Percentiles rank a stretch among this genome's conserved stretches.
phyloP scores from a whole-genome alignment of 768 basidiomycete genomes.

The Amanita phalloides region DNA sequence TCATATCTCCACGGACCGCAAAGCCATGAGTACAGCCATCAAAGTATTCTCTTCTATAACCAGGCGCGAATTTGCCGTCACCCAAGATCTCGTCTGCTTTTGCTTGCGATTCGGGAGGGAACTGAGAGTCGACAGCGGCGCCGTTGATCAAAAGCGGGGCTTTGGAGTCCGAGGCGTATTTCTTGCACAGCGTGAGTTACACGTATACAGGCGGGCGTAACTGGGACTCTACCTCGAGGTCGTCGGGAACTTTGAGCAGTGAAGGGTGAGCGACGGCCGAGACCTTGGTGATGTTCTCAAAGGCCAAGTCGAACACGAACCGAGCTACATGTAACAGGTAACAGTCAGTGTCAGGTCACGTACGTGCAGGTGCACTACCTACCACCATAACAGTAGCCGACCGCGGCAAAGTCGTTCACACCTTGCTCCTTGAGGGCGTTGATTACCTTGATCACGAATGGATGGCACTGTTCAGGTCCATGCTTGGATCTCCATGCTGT shows the following conservation, averaged over 20 bases:
- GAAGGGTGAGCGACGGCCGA: conserved; percentile 51
- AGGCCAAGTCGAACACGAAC: conserved; percentile 51
- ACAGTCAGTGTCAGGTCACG: too few species aligned
- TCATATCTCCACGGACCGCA: conserved; percentile 38
- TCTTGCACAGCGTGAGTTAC: conserved; percentile 20
- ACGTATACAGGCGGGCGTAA: not conserved
- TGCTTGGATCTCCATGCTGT: conserved; percentile 35
- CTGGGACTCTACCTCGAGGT: conserved; percentile 40
- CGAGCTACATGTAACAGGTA: conserved; percentile 22
- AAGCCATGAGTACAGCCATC: conserved; percentile 44
- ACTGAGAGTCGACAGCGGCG: conserved; percentile 40
- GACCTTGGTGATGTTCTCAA: conserved; percentile 38
- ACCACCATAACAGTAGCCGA: conserved; percentile 68
- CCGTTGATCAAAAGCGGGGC: conserved; percentile 61
- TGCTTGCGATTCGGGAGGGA: conserved; percentile 33
- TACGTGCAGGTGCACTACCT: conserved; percentile 7
- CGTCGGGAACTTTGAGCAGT: conserved; percentile 42
- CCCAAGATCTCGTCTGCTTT: conserved; percentile 41
- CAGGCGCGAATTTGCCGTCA: conserved; percentile 29
- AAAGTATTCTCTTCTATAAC: conserved; percentile 40
- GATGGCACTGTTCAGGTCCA: conserved; percentile 27
- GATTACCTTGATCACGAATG: conserved; percentile 44
- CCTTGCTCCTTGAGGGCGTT: conserved; percentile 47
- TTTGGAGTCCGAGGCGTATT: conserved; percentile 31
- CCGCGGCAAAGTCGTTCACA: conserved; percentile 45